Percentiles rank a stretch among this genome's conserved stretches.
phyloP scores from a whole-genome alignment of 148 eudicot genomes.

The Selenicereus undatus region DNA sequence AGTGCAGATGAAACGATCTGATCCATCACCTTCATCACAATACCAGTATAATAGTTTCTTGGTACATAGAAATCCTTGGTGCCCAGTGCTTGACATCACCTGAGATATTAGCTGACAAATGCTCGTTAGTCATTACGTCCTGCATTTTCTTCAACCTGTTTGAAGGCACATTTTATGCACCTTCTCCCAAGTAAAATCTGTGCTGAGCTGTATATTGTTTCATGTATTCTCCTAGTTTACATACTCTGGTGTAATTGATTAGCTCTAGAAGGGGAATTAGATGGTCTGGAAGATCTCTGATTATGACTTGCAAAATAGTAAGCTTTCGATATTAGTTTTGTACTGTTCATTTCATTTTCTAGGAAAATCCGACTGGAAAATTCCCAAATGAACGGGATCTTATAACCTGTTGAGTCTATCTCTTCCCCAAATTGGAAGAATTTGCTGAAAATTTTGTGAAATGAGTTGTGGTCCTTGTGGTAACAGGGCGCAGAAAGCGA shows the following conservation, averaged over 20 bases:
- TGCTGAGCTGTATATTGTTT: not conserved
- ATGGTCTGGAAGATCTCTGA: not conserved
- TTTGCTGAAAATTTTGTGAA: no score
- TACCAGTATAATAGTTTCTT: not conserved
- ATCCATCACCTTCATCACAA: not conserved
- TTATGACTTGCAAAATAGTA: not conserved
- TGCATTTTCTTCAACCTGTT: not conserved
- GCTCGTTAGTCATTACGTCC: not conserved
- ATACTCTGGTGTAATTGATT: not conserved
- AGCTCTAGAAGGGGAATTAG: not conserved
- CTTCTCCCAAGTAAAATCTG: no score
- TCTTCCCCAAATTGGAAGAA: no score
- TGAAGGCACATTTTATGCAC: no score
- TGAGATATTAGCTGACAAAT: not conserved
- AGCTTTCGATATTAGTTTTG: not conserved
- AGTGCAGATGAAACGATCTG: slow-evolving; percentile 8
- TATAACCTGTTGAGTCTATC: no score
- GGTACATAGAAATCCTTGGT: not conserved
- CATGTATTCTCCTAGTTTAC: not conserved
- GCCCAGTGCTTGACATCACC: not conserved
- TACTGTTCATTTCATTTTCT: not conserved
- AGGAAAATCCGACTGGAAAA: no score
- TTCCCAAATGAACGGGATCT: no score
- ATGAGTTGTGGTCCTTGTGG: no score
- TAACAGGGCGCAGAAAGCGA: no score